Evolutionary conservation across 805 yeast genomes (phyloP).

Genomic region (Jamesozyma spencerorum): DNA sequence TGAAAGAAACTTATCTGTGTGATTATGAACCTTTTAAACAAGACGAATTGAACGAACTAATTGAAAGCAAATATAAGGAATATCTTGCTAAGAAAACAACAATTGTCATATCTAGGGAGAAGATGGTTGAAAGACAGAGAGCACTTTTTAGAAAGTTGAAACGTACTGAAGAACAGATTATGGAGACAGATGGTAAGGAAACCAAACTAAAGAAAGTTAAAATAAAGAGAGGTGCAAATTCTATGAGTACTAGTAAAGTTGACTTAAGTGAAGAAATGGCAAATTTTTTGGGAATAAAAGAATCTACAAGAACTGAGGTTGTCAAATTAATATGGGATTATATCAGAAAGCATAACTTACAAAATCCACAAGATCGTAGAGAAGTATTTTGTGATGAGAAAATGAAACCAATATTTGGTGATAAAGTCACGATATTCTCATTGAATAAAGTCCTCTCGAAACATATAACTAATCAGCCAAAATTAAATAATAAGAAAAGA

Average conservation of each 20-base stretch:
- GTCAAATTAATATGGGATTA: constrained; percentile 64
- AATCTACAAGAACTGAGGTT: constrained; percentile 53
- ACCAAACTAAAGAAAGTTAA: not conserved
- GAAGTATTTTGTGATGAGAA: constrained; percentile 56
- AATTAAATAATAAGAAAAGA: not conserved
- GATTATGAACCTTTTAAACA: not conserved
- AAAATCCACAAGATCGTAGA: constrained; percentile 57
- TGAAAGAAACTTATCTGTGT: not conserved
- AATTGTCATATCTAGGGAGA: not conserved
- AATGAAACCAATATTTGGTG: constrained; percentile 51
- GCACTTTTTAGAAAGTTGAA: not conserved
- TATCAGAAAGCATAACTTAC: constrained; percentile 52
- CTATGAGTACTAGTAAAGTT: constrained; percentile 27
- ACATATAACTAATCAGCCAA: constrained; percentile 31
- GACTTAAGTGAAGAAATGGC: constrained; percentile 44
- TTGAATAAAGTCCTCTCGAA: constrained; percentile 45
- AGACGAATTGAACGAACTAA: not conserved
- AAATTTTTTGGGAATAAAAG: constrained; percentile 37
- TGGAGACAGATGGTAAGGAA: constrained; percentile 2
- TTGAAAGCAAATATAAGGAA: not conserved
- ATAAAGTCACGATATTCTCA: constrained; percentile 46
- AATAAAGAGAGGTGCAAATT: constrained; percentile 2
- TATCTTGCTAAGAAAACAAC: not conserved
- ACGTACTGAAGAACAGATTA: not conserved
- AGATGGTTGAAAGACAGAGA: not conserved